Conservation (phyloP, 192 early-diverging fungal genomes). For the Thoreauomyces humboldtii region DNA sequence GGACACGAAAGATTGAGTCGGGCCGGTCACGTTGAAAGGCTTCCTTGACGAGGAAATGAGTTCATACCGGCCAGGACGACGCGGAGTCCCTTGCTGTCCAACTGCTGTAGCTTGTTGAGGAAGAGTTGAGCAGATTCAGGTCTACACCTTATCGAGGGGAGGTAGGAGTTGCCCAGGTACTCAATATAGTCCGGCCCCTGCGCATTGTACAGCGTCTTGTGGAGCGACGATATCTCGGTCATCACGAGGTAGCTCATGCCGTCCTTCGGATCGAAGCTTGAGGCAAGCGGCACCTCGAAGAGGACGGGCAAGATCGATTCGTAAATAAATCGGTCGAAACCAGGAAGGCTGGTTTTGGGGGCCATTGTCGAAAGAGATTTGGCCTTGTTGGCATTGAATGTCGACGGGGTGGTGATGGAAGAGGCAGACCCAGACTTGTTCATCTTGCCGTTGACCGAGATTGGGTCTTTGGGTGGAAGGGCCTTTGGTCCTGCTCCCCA, state of each 20-base stretch:
- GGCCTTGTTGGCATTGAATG: background rate
- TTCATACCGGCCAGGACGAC: constrained; percentile 16
- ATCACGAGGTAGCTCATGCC: constrained; percentile 72
- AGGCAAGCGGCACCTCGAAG: constrained; percentile 78
- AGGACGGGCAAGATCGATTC: constrained; percentile 68
- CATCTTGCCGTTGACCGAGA: constrained; percentile 8
- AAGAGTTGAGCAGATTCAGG: constrained; percentile 65
- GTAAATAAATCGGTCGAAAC: constrained; percentile 75
- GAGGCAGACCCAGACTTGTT: background rate
- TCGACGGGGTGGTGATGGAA: background rate
- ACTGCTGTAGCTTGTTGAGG: constrained; percentile 4
- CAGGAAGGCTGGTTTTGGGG: constrained; percentile 43
- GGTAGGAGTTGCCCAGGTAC: constrained; percentile 57
- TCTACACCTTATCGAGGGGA: constrained; percentile 69
- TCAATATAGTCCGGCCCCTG: constrained; percentile 59
- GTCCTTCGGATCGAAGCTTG: constrained; percentile 69
- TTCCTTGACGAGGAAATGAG: too few species aligned
- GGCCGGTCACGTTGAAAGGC: background rate
- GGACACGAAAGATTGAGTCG: too few species aligned
- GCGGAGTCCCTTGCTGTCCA: constrained; percentile 7
- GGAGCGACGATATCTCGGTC: constrained; percentile 46
- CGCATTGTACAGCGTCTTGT: constrained; percentile 51
- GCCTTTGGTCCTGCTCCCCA: constrained; percentile 48
- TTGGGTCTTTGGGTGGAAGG: background rate
- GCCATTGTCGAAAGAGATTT: background rate